These are phyloP conservation scores for Crassisporium funariophilum DNA, from an alignment of 768 basidiomycete genomes.

Conservation along the genomic window DNA sequence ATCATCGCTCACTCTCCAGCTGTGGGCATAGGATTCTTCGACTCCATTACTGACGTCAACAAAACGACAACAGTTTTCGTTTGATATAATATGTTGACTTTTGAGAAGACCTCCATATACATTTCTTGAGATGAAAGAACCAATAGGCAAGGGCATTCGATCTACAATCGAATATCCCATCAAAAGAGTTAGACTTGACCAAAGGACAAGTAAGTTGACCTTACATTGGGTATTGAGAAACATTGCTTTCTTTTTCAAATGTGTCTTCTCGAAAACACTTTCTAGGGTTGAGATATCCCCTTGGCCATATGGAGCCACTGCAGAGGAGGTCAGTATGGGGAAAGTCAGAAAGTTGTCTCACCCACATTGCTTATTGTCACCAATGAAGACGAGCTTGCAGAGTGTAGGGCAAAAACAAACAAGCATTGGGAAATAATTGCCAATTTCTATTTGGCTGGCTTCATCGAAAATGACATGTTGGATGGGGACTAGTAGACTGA, in stretches of 20 bases:
- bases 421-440: constrained; percentile 46
- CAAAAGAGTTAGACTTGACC: background rate
- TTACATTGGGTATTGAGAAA: constrained; percentile 68
- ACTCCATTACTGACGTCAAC: constrained; percentile 46
- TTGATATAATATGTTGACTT: constrained; percentile 42
- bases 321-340: constrained; percentile 17
- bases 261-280: constrained; percentile 63
- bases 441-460: constrained; percentile 57
- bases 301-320: constrained; percentile 69
- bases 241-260: constrained; percentile 42
- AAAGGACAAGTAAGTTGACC: constrained; percentile 13
- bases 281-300: constrained; percentile 50
- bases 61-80: constrained; percentile 52
- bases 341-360: constrained; percentile 15
- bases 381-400: constrained; percentile 51
- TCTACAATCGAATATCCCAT: constrained; percentile 28
- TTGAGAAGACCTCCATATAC: constrained; percentile 58
- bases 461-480: constrained; percentile 52
- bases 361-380: constrained; percentile 55
- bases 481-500: constrained; percentile 35
- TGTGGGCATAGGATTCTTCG: constrained; percentile 32
- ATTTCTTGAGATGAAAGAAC: constrained; percentile 57
- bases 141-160: constrained; percentile 68
- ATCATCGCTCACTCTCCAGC: constrained; percentile 37
- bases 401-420: constrained; percentile 34